Base-by-base conservation (phyloP, 2,329 filamentous ascomycete genomes). In the Pezicula carpinea region DNA sequence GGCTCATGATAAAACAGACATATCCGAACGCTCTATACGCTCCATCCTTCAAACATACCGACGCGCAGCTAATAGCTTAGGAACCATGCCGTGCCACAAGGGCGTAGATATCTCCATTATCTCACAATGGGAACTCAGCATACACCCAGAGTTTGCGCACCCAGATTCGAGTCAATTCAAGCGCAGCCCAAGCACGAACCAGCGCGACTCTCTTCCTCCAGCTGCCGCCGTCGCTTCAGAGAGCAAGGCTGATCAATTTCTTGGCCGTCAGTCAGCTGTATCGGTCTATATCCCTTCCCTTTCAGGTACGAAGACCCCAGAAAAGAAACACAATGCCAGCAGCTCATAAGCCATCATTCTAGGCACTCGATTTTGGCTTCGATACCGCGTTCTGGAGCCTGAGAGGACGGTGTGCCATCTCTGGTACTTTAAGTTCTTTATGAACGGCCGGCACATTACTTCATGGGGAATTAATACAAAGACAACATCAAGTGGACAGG, bases 251-350 rank as follows among this genome's bases (percentile, higher is more conserved):
- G 60, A 66, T 48, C 55, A 41, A 56, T 59, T 53, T 51, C 65
- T 63, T 40, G 61, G 59, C 21, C 53, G 56, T 42, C 46, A 54
- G 22, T 69, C 77, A 2, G 68, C 60, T 4, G 64, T 74, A 18
- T 77, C 78, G 1, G 76, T 81, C 29, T 82, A 82, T 53, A 69
- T 82, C 11, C 76, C 78, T 2, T 79, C 77, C 0, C 57, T 69
- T 3, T 69, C 76, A 59, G 76, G 77, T 78, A 59, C 47, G 61
- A 26, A 13, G 15, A 10, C 23, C 31, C 14, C 17, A 29, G n/a
- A n/a, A n/a, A n/a, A n/a, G n/a, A 22, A 29, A 15, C 13, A n/a
- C 33, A 6, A 17, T 4, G 17, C 2, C 21, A 22, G 13, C 22
- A 19, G 7, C 33, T 15, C n/a, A n/a, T n/a, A n/a, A 18, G 42